Conservation (phyloP, 768 basidiomycete species). For the Holtermannia corniformis region DNA sequence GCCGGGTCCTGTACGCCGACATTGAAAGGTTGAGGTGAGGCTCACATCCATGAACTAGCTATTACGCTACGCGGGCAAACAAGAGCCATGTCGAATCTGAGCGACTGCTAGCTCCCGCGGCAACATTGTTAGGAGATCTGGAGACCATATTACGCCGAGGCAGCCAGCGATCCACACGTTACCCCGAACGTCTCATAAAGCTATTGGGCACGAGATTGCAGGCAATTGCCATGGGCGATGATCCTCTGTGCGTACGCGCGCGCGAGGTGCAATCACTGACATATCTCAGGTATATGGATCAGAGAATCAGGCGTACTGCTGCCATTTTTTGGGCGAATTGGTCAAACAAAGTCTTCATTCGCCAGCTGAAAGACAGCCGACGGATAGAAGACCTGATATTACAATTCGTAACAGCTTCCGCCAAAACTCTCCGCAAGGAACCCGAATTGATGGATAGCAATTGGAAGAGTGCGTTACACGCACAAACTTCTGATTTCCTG, state of each 20-base stretch:
- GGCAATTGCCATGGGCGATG: constrained; percentile 87
- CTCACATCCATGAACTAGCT: too few relatives aligned
- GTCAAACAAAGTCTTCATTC: constrained; percentile 70
- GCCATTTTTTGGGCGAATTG: constrained; percentile 88
- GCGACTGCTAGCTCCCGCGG: too few relatives aligned
- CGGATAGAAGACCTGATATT: constrained; percentile 97
- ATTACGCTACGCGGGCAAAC: too few relatives aligned
- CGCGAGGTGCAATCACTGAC: neutral
- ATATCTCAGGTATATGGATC: constrained; percentile 69
- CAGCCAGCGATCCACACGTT: too few relatives aligned
- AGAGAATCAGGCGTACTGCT: constrained; percentile 77
- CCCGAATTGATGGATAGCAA: constrained; percentile 70
- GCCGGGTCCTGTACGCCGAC: too few relatives aligned
- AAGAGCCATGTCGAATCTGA: too few relatives aligned
- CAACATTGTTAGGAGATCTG: too few relatives aligned
- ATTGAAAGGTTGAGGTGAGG: too few relatives aligned
- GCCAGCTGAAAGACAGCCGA: constrained; percentile 88
- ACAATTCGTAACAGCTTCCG: constrained; percentile 87
- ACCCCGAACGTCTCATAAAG: constrained; percentile 88
- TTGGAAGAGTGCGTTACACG: constrained; percentile 89
- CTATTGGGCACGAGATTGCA: constrained; percentile 81
- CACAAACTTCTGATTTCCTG: constrained; percentile 82
- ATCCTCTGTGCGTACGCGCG: constrained; percentile 58
- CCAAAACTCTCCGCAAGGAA: constrained; percentile 78
- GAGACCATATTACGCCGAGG: too few relatives aligned